phyloP scores from a whole-genome alignment of 2,329 filamentous ascomycete genomes.

The Ophiosphaerella herpotricha region DNA sequence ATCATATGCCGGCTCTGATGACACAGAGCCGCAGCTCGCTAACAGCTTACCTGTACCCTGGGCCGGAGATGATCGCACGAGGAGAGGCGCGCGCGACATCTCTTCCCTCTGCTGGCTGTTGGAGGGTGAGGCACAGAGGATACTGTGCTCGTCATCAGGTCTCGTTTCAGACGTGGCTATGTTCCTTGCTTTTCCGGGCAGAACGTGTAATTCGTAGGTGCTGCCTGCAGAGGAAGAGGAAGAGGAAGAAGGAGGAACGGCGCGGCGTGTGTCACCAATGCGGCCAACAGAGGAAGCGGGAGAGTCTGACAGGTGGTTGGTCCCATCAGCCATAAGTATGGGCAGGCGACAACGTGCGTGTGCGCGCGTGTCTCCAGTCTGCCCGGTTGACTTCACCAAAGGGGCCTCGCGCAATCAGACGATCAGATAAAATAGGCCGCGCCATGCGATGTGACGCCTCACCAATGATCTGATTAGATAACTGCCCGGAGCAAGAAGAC shows the following conservation, averaged over 20 bases:
- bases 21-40: constrained; percentile 7
- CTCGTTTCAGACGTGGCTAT: constrained; percentile 27
- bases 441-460: constrained; percentile 7
- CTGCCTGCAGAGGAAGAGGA: constrained; percentile 25
- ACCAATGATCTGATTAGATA: constrained; percentile 35
- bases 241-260: constrained; percentile 9
- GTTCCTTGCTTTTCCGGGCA: constrained; percentile 34
- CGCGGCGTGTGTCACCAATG: constrained; percentile 23
- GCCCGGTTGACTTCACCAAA: constrained; percentile 18
- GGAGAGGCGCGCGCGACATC: constrained; percentile 60
- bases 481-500: background rate
- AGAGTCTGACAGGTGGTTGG: constrained; percentile 16
- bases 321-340: constrained; percentile 32
- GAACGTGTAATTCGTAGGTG: constrained; percentile 37
- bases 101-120: constrained; percentile 17
- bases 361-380: constrained; percentile 17
- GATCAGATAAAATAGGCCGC: constrained; percentile 29
- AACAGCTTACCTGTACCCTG: constrained; percentile 55
- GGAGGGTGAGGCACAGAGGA: constrained; percentile 11
- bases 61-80: constrained; percentile 64
- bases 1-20: constrained; percentile 1
- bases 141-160: constrained; percentile 36
- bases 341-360: constrained; percentile 23
- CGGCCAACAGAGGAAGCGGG: constrained; percentile 25
- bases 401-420: constrained; percentile 30